Base-by-base conservation (phyloP, 2,329 filamentous ascomycete genomes). In the Aspergillus puulaauensis region DNA sequence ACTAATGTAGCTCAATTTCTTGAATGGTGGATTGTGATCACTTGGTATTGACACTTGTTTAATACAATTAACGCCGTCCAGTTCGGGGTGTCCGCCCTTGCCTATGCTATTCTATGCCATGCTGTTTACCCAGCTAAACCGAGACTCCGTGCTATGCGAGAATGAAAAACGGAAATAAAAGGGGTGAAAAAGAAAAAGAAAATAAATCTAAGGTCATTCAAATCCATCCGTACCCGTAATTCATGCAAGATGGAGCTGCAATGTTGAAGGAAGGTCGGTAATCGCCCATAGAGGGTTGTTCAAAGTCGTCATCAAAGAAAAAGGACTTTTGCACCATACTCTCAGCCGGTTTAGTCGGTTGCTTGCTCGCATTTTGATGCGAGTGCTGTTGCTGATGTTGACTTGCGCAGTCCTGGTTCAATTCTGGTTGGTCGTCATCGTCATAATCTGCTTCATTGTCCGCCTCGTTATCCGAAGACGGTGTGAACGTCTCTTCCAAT, bases 401-500 rank as follows among this genome's bases (percentile, higher is more conserved):
- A 17, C 46, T 46, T 14, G 52, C 31, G 23, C 27, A 11, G 27
- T 56, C 56, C 37, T 59, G 61, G 12, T 62, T 44, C 7, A 56
- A 15, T n/a, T 66, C 54, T 31, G 82, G 80, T 0, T 79, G 79
- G 0, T 81, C 81, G 0, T 80, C 80, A 15, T 84, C 85, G 2
- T 85, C 80, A 15, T 84, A 85, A 2, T 85, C 84, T 19, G 87
- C 85, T 5, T 83, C 81, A 46, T 83, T 83, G 17, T 82, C 77
- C 2, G 78, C 75, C 9, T 80, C 81, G 1, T 85, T 83, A 24
- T 82, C 77, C 5, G 88, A 17, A 82, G 90, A 72, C 85, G 88
- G 89, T 83, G 69, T 73, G 56, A 77, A 93, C 0, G 89, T 90
- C 71, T 93, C 90, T 73, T 93, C 90, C 3, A 95, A 78, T 71